Conservation (phyloP, 1,139 yeast genomes). For the Maudiozyma humilis region DNA sequence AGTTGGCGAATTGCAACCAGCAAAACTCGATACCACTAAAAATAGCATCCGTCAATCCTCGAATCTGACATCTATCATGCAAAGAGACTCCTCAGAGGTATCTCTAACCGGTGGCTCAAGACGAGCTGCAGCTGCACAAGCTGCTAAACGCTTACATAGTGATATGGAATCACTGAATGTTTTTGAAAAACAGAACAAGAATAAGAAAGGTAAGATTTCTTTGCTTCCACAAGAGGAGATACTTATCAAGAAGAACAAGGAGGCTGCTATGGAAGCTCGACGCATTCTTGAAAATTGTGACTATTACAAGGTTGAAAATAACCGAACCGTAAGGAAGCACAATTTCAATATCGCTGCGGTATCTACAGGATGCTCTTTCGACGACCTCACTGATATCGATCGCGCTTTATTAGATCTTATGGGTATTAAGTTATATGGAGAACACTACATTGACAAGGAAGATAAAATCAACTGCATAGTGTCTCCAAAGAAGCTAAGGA, state of each 20-base stretch:
- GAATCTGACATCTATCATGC: background rate
- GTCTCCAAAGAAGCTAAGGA: constrained; percentile 73
- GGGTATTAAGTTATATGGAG: constrained; percentile 40
- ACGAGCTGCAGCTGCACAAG: constrained; percentile 57
- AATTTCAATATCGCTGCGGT: constrained; percentile 3
- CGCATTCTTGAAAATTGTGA: constrained; percentile 9
- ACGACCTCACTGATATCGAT: constrained; percentile 36
- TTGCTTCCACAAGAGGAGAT: constrained; percentile 32
- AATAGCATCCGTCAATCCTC: background rate
- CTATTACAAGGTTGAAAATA: background rate
- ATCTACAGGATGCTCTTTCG: constrained; percentile 36
- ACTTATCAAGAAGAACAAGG: constrained; percentile 25
- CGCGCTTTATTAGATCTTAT: constrained; percentile 31
- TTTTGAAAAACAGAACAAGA: constrained; percentile 41
- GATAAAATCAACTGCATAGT: constrained; percentile 43
- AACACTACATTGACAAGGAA: constrained; percentile 32
- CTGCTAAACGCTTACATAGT: constrained; percentile 57
- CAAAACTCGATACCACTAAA: background rate
- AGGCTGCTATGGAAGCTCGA: constrained; percentile 18
- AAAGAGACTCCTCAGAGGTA: constrained; percentile 2
- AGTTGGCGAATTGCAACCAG: background rate
- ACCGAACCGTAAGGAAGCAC: constrained; percentile 11
- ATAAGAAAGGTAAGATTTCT: constrained; percentile 20
- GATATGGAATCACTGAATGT: constrained; percentile 60
- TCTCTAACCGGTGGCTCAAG: constrained; percentile 12